Base-by-base conservation (phyloP, 2,329 filamentous ascomycete species). In the Colletotrichum costaricense region DNA sequence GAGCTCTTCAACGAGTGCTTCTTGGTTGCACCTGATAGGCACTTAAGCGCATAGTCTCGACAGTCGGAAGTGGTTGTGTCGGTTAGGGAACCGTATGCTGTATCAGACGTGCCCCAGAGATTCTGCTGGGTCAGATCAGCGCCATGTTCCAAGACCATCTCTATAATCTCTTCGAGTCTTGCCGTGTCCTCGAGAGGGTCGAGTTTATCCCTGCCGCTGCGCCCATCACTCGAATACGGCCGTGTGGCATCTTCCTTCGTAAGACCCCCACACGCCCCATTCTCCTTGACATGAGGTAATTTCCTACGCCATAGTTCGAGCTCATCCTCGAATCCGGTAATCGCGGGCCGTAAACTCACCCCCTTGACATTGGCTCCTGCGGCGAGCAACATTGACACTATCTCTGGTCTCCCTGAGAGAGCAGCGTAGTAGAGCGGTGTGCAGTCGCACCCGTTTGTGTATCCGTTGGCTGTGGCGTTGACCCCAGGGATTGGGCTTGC, bases 361-460 rank as follows among this genome's bases (percentile, higher is more conserved):
- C 60, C 1, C 2, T 71, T 54, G 4, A 49, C 46, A 57, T 76
- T 67, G 4, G 79, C 78, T 2, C 77, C 80, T 0, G 78, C 79
- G 1, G 75, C 63, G 4, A 82, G 75, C 0, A 82, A 64, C 16
- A 81, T 71, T 0, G 69, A 46, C 0, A 80, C 81, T 1, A 75
- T 76, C 55, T 81, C 79, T 0, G 76, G 76, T 2, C 76, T 59
- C 5, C 78, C 80, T 1, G 73, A 76, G 26, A 35, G 46, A 35
- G 71, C 75, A 3, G 80, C 81, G 19, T 78, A 77, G 30, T 77
- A 78, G 0, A 82, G 69, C 0, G 81, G 77, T 0, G 77, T 73
- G 1, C 19, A 14, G 2, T 14, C 33, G 1, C 6, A 9, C 1
- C 7, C 16, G 26, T 46, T 9, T 9, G n/a, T n/a, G 16, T 19